Conservation (phyloP, 2,329 filamentous ascomycete species). For the Cladosporium sp. region DNA sequence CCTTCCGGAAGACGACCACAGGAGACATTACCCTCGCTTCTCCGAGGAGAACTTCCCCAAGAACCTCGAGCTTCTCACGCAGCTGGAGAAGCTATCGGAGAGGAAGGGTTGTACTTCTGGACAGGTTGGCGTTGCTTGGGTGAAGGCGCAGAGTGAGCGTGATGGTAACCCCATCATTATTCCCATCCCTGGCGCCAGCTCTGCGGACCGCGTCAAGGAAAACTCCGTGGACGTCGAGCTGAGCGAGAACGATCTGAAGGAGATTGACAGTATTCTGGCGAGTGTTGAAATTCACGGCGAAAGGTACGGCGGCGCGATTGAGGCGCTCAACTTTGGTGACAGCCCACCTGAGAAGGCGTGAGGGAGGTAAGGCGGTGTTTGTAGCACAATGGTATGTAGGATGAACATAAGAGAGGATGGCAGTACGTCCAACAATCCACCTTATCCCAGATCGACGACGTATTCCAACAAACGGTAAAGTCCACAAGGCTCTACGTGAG, state of each 20-base stretch:
- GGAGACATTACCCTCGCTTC: conserved; percentile 53
- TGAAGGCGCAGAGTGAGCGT: conserved; percentile 38
- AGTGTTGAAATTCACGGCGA: conserved; percentile 40
- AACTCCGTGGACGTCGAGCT: conserved; percentile 38
- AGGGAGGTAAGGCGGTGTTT: conserved; percentile 9
- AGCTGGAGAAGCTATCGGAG: conserved; percentile 54
- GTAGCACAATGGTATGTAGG: neutral
- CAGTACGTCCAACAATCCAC: no score
- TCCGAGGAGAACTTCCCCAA: conserved; percentile 57
- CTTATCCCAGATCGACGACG: no score
- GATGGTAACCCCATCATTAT: conserved; percentile 42
- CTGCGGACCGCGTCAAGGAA: conserved; percentile 35
- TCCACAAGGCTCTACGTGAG: no score
- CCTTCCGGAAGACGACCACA: conserved; percentile 49
- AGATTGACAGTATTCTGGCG: conserved; percentile 49
- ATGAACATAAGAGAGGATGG: no score
- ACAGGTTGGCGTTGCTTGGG: conserved; percentile 49
- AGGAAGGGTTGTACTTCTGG: conserved; percentile 49
- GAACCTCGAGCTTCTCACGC: conserved; percentile 58
- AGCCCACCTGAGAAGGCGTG: conserved; percentile 20
- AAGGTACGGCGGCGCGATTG: conserved; percentile 32
- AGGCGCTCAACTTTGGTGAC: conserved; percentile 25
- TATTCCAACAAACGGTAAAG: no score
- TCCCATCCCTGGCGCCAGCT: conserved; percentile 41
- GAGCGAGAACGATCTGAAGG: conserved; percentile 45